Evolutionary conservation across 73 alveolate species (phyloP).

Genomic region (Tetrahymena elliotti): DNA sequence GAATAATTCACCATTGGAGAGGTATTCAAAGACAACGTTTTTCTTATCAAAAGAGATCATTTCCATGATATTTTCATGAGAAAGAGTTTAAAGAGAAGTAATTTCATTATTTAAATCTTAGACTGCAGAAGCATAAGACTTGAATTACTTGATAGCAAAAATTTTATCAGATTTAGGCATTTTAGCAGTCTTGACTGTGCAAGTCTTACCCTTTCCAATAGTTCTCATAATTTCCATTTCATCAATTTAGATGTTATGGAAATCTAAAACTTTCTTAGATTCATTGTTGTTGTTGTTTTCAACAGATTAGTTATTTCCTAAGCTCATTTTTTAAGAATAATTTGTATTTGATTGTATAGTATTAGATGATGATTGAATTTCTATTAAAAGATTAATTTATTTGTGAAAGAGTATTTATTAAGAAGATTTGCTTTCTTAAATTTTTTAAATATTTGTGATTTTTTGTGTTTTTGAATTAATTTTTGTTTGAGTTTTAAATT

Average conservation of each 20-base stretch:
- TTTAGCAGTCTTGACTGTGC: background rate
- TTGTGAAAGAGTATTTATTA: too few species aligned
- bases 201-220: background rate
- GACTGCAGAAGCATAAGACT: background rate
- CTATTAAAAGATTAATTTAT: too few species aligned
- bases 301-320: background rate
- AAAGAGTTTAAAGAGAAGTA: background rate
- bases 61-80: background rate
- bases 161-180: background rate
- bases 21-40: slow-evolving; percentile 13
- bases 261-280: background rate
- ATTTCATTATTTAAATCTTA: background rate
- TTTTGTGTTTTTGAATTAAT: background rate
- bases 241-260: background rate
- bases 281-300: background rate
- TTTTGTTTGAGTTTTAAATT: background rate
- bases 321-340: background rate
- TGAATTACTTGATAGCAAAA: background rate
- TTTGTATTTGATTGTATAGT: background rate
- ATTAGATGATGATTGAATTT: background rate
- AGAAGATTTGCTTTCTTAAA: background rate
- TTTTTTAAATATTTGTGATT: background rate
- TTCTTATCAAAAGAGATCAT: background rate
- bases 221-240: background rate
- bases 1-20: slow-evolving; percentile 21